These are phyloP conservation scores for Mytilinidion resinicola DNA, from an alignment of 495 filamentous ascomycete species.

Conservation along the genomic window DNA sequence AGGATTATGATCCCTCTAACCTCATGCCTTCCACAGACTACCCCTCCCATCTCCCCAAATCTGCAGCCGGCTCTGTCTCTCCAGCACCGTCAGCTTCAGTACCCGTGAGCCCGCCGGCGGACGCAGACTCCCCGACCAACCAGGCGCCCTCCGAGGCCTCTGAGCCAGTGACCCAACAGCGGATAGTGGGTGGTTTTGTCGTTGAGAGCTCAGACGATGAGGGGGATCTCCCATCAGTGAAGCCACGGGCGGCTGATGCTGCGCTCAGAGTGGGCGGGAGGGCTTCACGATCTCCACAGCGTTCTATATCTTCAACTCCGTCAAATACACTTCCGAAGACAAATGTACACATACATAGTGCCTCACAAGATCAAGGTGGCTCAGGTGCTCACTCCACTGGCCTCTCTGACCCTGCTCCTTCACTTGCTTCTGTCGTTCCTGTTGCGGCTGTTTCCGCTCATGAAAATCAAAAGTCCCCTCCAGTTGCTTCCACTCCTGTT, in stretches of 20 bases:
- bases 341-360: slow-evolving; percentile 53
- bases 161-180: slow-evolving; percentile 45
- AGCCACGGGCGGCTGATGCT: slow-evolving; percentile 22
- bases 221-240: slow-evolving; percentile 46
- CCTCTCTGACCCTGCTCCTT: slow-evolving; percentile 38
- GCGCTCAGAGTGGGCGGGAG: slow-evolving; percentile 27
- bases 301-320: slow-evolving; percentile 51
- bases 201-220: slow-evolving; percentile 56
- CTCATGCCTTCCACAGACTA: slow-evolving; percentile 15
- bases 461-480: slow-evolving; percentile 23
- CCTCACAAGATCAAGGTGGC: slow-evolving; percentile 49
- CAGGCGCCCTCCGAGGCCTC: slow-evolving; percentile 16
- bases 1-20: slow-evolving; percentile 37
- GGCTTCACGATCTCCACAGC: slow-evolving; percentile 32
- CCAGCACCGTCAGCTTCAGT: slow-evolving; percentile 4
- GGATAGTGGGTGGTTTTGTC: slow-evolving; percentile 73
- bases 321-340: slow-evolving; percentile 52
- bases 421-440: slow-evolving; percentile 39
- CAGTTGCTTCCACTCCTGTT: slow-evolving; percentile 8
- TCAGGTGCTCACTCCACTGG: slow-evolving; percentile 47
- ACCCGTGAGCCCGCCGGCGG: neutral
- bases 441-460: slow-evolving; percentile 18
- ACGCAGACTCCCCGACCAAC: slow-evolving; percentile 9
- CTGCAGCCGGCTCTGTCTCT: neutral
- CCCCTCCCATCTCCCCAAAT: neutral